These are phyloP conservation scores for Penicillium longicatenatum DNA, from an alignment of 495 filamentous ascomycete genomes.

Conservation along the genomic window DNA sequence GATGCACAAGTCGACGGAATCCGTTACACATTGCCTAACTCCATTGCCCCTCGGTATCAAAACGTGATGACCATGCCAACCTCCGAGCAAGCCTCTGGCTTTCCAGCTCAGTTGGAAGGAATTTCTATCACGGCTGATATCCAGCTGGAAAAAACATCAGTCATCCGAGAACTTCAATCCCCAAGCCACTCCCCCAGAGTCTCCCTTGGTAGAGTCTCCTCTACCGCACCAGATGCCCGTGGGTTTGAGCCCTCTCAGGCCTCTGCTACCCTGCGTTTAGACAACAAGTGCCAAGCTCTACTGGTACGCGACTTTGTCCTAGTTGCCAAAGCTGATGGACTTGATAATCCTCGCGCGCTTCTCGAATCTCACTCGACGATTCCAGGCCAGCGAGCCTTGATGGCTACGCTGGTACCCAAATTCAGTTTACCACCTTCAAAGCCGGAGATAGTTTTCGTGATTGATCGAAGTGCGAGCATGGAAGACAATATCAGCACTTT, in stretches of 20 bases:
- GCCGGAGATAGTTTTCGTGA: conserved; percentile 71
- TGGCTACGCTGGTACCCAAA: conserved; percentile 67
- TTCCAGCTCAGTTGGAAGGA: conserved; percentile 26
- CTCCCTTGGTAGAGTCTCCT: conserved; percentile 58
- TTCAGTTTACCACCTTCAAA: conserved; percentile 54
- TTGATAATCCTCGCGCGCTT: conserved; percentile 58
- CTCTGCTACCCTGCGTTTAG: conserved; percentile 54
- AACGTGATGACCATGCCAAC: background rate
- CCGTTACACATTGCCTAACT: conserved; percentile 17
- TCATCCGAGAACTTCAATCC: conserved; percentile 61
- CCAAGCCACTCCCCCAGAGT: conserved; percentile 70
- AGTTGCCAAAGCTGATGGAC: conserved; percentile 56
- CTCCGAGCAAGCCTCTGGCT: background rate
- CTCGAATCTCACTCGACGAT: conserved; percentile 64
- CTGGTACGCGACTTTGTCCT: conserved; percentile 51
- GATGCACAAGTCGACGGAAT: conserved; percentile 20
- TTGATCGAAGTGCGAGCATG: conserved; percentile 73
- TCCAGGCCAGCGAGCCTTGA: conserved; percentile 61
- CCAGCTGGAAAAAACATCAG: conserved; percentile 53
- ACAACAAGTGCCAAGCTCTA: conserved; percentile 6
- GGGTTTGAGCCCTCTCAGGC: conserved; percentile 56
- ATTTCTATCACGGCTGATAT: conserved; percentile 64
- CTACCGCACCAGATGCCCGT: conserved; percentile 25
- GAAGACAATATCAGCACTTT: conserved; percentile 54
- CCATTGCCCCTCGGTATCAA: conserved; percentile 23